phyloP scores from a whole-genome alignment of 2,329 filamentous ascomycete genomes.

The Neofusicoccum parvum region DNA sequence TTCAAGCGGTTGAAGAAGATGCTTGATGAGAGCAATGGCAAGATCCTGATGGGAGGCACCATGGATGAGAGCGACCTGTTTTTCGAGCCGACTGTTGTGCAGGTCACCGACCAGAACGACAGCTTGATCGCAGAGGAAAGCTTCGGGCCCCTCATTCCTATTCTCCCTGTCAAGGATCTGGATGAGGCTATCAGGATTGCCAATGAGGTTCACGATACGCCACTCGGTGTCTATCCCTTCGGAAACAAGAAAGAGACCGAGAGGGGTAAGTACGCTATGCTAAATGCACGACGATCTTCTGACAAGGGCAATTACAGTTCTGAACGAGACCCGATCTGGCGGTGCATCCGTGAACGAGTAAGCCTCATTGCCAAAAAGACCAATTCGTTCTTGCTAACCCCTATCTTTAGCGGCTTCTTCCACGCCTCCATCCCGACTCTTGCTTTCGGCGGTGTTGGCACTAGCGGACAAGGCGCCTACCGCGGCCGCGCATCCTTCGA shows the following conservation, averaged over 20 bases:
- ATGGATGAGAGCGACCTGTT: slow-evolving; percentile 79
- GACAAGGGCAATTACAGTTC: slow-evolving; percentile 32
- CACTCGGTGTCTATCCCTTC: slow-evolving; percentile 82
- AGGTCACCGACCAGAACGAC: slow-evolving; percentile 74
- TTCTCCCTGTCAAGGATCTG: slow-evolving; percentile 76
- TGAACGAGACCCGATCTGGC: slow-evolving; percentile 52
- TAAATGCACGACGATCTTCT: neutral
- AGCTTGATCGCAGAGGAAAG: slow-evolving; percentile 80
- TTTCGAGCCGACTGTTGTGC: slow-evolving; percentile 92
- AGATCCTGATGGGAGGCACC: slow-evolving; percentile 83
- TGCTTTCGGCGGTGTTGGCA: slow-evolving; percentile 81
- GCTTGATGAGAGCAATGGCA: slow-evolving; percentile 81
- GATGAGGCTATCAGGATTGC: slow-evolving; percentile 83
- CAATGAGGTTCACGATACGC: slow-evolving; percentile 79
- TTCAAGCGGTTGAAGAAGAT: slow-evolving; percentile 86
- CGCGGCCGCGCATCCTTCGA: slow-evolving; percentile 76
- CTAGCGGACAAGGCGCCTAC: slow-evolving; percentile 76
- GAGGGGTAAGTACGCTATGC: slow-evolving; percentile 58
- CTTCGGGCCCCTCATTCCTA: slow-evolving; percentile 89
- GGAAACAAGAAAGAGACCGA: slow-evolving; percentile 77
- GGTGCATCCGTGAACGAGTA: slow-evolving; percentile 53
- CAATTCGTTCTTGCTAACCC: neutral
- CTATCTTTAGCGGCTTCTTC: slow-evolving; percentile 55
- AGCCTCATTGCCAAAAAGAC: neutral
- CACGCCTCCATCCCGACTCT: slow-evolving; percentile 71